A percentile compares a stretch with the other conserved stretches of the same genome.
These are phyloP conservation scores for Eleusine indica DNA, from an alignment of 176 grass and related monocot genomes.

Conservation along the genomic window DNA sequence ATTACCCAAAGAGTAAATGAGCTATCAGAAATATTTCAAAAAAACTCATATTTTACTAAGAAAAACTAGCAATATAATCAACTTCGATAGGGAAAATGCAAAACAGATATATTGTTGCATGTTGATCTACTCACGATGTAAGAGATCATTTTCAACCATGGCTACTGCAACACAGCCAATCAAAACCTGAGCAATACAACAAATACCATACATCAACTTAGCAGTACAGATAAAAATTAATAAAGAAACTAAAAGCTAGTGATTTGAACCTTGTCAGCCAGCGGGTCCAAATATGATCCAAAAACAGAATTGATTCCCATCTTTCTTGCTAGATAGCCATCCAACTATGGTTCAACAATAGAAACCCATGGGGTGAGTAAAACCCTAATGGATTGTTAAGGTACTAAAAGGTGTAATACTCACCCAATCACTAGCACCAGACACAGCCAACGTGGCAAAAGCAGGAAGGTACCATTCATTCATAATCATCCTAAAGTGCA, in stretches of 20 bases:
- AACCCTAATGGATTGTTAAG: constrained; percentile 3
- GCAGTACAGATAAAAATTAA: not conserved
- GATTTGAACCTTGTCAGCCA: constrained; percentile 85
- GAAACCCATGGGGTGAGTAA: constrained; percentile 32
- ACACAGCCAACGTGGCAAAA: constrained; percentile 71
- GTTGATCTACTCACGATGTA: constrained; percentile 66
- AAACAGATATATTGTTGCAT: not conserved
- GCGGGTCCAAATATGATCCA: constrained; percentile 93
- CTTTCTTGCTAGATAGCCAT: constrained; percentile 96
- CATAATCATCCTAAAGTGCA: constrained; percentile 77
- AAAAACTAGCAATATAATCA: not conserved
- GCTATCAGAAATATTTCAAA: not conserved
- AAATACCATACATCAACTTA: constrained; percentile 32
- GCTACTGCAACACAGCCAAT: constrained; percentile 79
- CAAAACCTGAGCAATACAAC: constrained; percentile 61
- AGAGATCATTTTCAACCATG: constrained; percentile 86
- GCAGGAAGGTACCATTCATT: constrained; percentile 92
- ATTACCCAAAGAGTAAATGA: constrained; percentile 25
- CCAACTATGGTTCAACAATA: constrained; percentile 64
- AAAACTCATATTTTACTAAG: not conserved
- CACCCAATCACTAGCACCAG: constrained; percentile 97
- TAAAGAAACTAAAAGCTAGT: constrained; percentile 29
- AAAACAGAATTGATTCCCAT: constrained; percentile 89
- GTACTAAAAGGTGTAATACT: constrained; percentile 34
- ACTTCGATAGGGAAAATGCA: not conserved